Base-by-base conservation (phyloP, 2,329 filamentous ascomycete species). In the Aaosphaeria pasadenensis region DNA sequence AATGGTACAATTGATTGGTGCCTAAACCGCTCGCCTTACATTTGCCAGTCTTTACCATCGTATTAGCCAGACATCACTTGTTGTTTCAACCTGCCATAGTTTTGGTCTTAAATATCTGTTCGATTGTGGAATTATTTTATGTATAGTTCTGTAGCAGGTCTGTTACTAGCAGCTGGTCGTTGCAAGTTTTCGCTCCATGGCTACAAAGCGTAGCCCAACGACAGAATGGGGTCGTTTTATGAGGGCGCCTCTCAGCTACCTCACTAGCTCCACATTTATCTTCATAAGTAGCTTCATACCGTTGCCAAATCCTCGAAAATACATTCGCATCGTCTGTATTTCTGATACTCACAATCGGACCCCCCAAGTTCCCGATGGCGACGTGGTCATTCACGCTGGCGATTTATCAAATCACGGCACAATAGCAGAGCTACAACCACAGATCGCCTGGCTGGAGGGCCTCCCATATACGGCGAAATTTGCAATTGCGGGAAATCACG, bases 341-440 rank as follows among this genome's bases (percentile, higher is more conserved):
- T 91, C 89, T 7, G 91, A 96, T 71, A 96, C 91, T 0, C 91
- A 96, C 73, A 58, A 67, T n/a, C 57, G 72, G 4, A 51, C 40
- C 5, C 48, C 51, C 1, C 4, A 6, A 2, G 74, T 92, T 1
- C 89, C 90, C 0, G 72, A 79, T 9, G 91, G 90, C 46, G 91
- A 96, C 67, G 76, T 96, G 11, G 80, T 96, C 36, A 86, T 96
- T 59, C 91, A 96, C 66, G 87, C 89, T 3, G 91, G 91, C 38
- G 91, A 96, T 70, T 74, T 95, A 55, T 86, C 85, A 43, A 83
- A 88, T 55, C 74, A 76, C 24, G 91, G 91, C 40, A 85, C 82
- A 2, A 78, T 81, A 1, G 73, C 74, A 11, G 86, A 90, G 52
- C 82, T 96, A 44, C 89, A 95, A 72, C 74, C 73, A 5, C 85